Conservation (phyloP, 768 basidiomycete genomes). For the Hemileccinum rubropunctum region DNA sequence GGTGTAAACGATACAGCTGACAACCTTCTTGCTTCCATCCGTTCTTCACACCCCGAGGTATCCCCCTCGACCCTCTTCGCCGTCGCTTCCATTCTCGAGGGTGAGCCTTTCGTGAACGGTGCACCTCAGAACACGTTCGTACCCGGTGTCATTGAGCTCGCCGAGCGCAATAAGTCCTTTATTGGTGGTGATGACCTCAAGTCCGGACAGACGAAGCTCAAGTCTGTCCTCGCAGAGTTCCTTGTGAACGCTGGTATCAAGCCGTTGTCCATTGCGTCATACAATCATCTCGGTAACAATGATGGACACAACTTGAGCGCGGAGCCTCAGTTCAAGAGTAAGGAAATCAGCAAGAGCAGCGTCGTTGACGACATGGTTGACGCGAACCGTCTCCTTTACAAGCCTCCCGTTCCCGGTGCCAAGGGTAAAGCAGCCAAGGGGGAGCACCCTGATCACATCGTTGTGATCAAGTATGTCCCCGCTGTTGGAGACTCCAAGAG, state of each 20-base stretch:
- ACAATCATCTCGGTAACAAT: slow-evolving; percentile 99
- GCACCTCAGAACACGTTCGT: slow-evolving; percentile 99
- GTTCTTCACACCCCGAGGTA: slow-evolving; percentile 86
- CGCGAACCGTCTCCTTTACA: slow-evolving; percentile 86
- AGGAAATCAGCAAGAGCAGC: slow-evolving; percentile 96
- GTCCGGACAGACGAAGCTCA: slow-evolving; percentile 96
- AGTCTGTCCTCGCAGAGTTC: slow-evolving; percentile 96
- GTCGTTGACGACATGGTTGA: slow-evolving; percentile 99
- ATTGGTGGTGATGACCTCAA: slow-evolving; percentile 98
- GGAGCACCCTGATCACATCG: slow-evolving; percentile 96
- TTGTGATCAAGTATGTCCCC: slow-evolving; percentile 96
- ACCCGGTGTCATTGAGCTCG: slow-evolving; percentile 89
- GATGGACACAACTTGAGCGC: slow-evolving; percentile 91
- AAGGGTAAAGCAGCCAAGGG: slow-evolving; percentile 70
- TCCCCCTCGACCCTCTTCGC: slow-evolving; percentile 96
- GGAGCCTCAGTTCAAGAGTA: slow-evolving; percentile 92
- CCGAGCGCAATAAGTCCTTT: slow-evolving; percentile 85
- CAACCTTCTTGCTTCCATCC: slow-evolving; percentile 79
- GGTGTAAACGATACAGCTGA: slow-evolving; percentile 95
- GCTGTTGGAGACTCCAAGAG: slow-evolving; percentile 97
- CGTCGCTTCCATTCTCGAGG: slow-evolving; percentile 92
- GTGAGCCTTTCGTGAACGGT: slow-evolving; percentile 93
- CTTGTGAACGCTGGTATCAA: slow-evolving; percentile 98
- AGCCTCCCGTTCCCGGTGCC: slow-evolving; percentile 61
- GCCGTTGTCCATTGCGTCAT: slow-evolving; percentile 93